phyloP scores from a whole-genome alignment of 495 filamentous ascomycete species.

The Pyrenula aspistea region DNA sequence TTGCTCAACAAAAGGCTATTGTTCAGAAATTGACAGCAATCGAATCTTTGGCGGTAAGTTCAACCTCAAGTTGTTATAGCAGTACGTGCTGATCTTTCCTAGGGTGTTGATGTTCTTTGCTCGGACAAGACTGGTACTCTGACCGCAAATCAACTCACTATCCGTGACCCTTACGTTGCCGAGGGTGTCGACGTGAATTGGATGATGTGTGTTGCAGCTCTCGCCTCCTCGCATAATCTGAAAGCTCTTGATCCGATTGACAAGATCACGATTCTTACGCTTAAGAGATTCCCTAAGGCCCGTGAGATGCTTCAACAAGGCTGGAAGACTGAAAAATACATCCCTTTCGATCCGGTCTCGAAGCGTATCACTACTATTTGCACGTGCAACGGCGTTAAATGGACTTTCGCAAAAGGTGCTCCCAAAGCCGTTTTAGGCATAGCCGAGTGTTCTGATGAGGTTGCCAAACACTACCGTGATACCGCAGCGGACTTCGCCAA shows the following conservation, averaged over 20 bases:
- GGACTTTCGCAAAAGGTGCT: constrained; percentile 60
- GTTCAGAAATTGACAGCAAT: constrained; percentile 69
- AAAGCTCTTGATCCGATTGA: constrained; percentile 70
- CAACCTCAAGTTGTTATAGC: neutral
- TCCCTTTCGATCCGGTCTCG: constrained; percentile 66
- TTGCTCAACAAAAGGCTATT: constrained; percentile 63
- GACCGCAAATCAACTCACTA: constrained; percentile 64
- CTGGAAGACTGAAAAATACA: constrained; percentile 67
- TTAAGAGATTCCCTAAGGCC: constrained; percentile 63
- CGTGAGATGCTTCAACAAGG: constrained; percentile 55
- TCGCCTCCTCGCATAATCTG: constrained; percentile 65
- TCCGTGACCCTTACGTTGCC: constrained; percentile 63
- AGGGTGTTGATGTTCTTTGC: constrained; percentile 67
- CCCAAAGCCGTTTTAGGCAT: constrained; percentile 62
- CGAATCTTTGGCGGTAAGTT: constrained; percentile 54
- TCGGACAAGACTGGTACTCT: constrained; percentile 72
- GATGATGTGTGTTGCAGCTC: constrained; percentile 68
- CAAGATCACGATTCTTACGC: constrained; percentile 63
- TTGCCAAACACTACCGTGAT: constrained; percentile 50
- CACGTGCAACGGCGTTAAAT: constrained; percentile 53
- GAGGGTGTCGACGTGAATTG: constrained; percentile 68
- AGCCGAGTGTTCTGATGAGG: constrained; percentile 50
- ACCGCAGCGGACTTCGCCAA: constrained; percentile 65
- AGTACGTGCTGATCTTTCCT: constrained; percentile 2
- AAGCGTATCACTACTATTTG: constrained; percentile 64